Percentiles rank a stretch among this genome's conserved stretches.
phyloP scores from a whole-genome alignment of 257 asterid genomes.

The Echites panduratus region DNA sequence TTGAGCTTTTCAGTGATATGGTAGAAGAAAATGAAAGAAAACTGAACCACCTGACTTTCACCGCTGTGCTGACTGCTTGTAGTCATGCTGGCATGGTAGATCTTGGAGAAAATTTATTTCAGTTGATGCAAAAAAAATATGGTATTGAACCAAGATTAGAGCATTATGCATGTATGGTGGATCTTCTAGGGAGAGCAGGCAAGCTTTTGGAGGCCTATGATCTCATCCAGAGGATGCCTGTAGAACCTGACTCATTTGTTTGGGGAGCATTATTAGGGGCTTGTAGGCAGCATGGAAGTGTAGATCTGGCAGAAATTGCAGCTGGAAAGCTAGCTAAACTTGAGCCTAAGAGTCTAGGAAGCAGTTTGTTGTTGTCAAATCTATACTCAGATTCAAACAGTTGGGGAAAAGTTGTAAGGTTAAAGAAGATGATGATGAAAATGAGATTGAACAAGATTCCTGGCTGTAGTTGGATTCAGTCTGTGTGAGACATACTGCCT shows the following conservation, averaged over 20 bases:
- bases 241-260: conserved; percentile 49
- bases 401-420: conserved; percentile 47
- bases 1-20: conserved; percentile 49
- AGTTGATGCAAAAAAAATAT: conserved; percentile 46
- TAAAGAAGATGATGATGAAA: conserved; percentile 53
- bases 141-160: conserved; percentile 52
- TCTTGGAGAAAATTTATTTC: conserved; percentile 47
- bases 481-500: conserved; percentile 16
- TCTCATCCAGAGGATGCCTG: conserved; percentile 41
- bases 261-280: conserved; percentile 86
- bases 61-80: conserved; percentile 67
- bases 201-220: conserved; percentile 48
- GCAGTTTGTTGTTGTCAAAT: conserved; percentile 38
- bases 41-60: conserved; percentile 61
- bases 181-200: conserved; percentile 65
- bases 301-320: conserved; percentile 58
- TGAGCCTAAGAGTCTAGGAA: conserved; percentile 61
- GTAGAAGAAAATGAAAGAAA: conserved; percentile 30
- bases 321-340: conserved; percentile 43
- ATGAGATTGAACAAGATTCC: conserved; percentile 39
- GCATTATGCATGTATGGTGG: conserved; percentile 75
- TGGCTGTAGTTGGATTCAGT: conserved; percentile 59
- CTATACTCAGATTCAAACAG: conserved; percentile 39
- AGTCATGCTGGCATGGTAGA: conserved; percentile 51
- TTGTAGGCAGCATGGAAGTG: conserved; percentile 43